These are phyloP conservation scores for Neurospora sp. DNA, from an alignment of 495 filamentous ascomycete genomes.

Conservation along the genomic window DNA sequence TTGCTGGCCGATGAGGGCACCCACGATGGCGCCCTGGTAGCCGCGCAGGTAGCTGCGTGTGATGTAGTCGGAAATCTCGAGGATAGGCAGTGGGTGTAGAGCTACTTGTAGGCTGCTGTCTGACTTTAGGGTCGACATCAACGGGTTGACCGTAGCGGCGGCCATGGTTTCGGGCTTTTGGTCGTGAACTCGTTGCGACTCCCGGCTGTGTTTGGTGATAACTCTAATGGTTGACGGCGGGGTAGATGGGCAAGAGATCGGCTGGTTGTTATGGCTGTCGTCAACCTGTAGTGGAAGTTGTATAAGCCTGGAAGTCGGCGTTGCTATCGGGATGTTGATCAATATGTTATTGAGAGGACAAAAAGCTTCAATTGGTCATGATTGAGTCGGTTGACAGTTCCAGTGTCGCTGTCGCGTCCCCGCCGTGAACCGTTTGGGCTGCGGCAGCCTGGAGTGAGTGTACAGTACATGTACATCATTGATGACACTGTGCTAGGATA, in stretches of 20 bases:
- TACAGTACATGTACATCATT: neutral
- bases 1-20: constrained; percentile 80
- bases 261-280: neutral
- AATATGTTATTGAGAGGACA: neutral
- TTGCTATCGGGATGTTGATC: neutral
- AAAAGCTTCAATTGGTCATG: too few species aligned
- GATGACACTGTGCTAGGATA: neutral
- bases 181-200: neutral
- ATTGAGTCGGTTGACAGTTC: neutral
- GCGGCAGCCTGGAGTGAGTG: neutral
- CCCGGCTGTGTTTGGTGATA: neutral
- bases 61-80: constrained; percentile 95
- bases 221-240: neutral
- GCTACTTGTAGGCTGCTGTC: constrained; percentile 74
- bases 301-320: neutral
- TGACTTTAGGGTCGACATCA: constrained; percentile 42
- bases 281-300: neutral
- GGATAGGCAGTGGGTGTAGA: constrained; percentile 87
- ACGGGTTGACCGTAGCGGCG: constrained; percentile 12
- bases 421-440: neutral
- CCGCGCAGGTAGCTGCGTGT: constrained; percentile 76
- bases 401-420: neutral
- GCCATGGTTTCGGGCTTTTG: constrained; percentile 4
- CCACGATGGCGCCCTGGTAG: constrained; percentile 66
- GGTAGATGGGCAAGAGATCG: neutral